phyloP scores from a whole-genome alignment of 2,329 filamentous ascomycete genomes.

The Colletotrichum cereale region DNA sequence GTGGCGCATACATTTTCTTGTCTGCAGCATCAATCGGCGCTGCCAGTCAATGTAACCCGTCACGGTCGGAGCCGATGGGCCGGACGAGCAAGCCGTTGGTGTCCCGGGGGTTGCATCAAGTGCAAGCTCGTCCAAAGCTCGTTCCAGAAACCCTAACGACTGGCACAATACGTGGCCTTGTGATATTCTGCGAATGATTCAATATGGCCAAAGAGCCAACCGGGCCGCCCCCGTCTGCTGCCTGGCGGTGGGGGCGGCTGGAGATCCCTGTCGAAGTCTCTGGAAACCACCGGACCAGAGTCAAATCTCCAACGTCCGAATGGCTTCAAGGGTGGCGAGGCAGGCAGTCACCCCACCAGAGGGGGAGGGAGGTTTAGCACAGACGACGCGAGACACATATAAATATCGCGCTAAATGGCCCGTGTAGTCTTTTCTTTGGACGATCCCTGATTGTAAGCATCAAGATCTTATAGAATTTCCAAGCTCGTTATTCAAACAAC shows the following conservation, averaged over 20 bases:
- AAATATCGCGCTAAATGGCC: neutral
- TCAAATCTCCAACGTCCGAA: neutral
- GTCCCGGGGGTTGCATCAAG: neutral
- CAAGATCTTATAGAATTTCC: no score
- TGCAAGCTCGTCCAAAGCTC: neutral
- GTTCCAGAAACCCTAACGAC: neutral
- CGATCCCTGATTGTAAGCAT: no score
- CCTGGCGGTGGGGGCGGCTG: conserved; percentile 3
- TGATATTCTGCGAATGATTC: neutral
- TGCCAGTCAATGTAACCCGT: neutral
- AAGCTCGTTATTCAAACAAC: no score
- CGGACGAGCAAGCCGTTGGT: neutral
- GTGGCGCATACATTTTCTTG: neutral
- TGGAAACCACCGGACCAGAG: conserved; percentile 22
- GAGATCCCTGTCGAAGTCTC: conserved; percentile 26
- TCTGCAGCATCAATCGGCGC: neutral
- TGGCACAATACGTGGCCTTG: no score
- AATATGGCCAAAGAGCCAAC: neutral
- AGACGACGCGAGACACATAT: neutral
- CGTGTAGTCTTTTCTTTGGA: no score
- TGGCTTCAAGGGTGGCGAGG: conserved; percentile 1
- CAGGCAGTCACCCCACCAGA: conserved; percentile 15
- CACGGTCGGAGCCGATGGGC: neutral
- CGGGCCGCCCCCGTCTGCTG: neutral
- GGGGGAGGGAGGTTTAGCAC: neutral